phyloP scores from a whole-genome alignment of 305 asterid genomes.

The Rubia balearica region DNA sequence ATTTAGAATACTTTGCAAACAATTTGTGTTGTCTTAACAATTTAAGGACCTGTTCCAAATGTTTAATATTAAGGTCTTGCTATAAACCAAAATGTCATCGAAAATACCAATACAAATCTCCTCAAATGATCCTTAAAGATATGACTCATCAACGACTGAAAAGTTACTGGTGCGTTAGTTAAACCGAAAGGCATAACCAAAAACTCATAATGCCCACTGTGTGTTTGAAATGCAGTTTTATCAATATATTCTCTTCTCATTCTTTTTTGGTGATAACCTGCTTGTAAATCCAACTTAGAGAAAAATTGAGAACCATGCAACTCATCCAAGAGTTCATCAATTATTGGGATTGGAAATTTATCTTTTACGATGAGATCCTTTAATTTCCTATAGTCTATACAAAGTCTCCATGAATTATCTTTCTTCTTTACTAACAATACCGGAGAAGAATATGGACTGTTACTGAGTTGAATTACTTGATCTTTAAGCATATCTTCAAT shows the following conservation, averaged over 20 bases:
- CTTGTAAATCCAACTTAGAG: neutral
- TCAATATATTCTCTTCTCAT: too few relatives aligned
- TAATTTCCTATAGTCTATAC: neutral
- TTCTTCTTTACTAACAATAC: neutral
- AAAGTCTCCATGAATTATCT: neutral
- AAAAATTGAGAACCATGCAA: neutral
- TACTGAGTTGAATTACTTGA: neutral
- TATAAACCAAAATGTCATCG: neutral
- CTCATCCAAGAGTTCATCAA: neutral
- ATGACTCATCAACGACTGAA: neutral
- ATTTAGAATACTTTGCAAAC: neutral
- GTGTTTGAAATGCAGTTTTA: neutral
- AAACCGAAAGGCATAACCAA: neutral
- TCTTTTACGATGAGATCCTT: neutral
- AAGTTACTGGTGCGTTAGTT: neutral
- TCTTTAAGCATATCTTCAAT: neutral
- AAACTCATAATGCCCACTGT: neutral
- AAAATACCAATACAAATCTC: neutral
- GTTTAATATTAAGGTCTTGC: neutral
- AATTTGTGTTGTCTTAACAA: neutral
- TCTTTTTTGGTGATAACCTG: neutral
- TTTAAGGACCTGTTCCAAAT: fast-evolving
- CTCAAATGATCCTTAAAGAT: neutral
- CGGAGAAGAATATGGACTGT: neutral
- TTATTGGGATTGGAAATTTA: neutral